Percentiles rank a stretch among this genome's conserved stretches.
phyloP scores from a whole-genome alignment of 2,329 filamentous ascomycete genomes.

The Scedosporium apiospermum region DNA sequence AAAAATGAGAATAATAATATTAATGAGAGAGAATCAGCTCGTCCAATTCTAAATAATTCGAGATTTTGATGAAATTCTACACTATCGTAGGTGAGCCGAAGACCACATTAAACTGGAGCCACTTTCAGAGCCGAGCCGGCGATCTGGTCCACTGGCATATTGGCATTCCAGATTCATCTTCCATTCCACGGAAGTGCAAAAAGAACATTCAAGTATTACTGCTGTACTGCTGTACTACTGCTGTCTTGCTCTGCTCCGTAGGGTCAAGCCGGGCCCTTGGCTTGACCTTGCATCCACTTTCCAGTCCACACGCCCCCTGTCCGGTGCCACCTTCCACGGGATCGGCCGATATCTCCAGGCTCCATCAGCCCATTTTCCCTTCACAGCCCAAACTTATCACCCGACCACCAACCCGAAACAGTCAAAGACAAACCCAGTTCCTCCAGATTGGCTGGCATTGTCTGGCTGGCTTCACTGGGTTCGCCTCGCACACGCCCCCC shows the following conservation, averaged over 20 bases:
- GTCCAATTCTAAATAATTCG: background rate
- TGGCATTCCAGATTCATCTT: too few relatives aligned
- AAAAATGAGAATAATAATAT: background rate
- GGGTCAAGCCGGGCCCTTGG: background rate
- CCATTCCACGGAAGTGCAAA: too few relatives aligned
- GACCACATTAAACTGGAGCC: too few relatives aligned
- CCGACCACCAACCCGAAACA: slow-evolving; percentile 15
- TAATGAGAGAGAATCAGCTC: background rate
- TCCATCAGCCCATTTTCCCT: slow-evolving; percentile 23
- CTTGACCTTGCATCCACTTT: background rate
- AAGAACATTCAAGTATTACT: too few relatives aligned
- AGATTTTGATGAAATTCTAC: too few relatives aligned
- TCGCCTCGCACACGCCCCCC: background rate
- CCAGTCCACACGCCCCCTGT: background rate
- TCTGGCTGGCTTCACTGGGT: background rate
- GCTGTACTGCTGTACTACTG: too few relatives aligned
- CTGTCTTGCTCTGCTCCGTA: too few relatives aligned
- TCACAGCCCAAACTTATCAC: slow-evolving; percentile 24
- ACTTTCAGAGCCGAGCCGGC: too few relatives aligned
- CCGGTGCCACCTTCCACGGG: slow-evolving; percentile 10
- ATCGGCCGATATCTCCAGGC: slow-evolving; percentile 25
- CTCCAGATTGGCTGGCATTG: background rate
- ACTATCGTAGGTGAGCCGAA: too few relatives aligned
- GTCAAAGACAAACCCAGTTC: background rate
- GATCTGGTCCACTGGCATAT: too few relatives aligned